Percentiles rank a stretch among this genome's conserved stretches.
Conservation (phyloP, 2,329 filamentous ascomycete genomes). For the Nannizziopsis arthrosporioides region DNA sequence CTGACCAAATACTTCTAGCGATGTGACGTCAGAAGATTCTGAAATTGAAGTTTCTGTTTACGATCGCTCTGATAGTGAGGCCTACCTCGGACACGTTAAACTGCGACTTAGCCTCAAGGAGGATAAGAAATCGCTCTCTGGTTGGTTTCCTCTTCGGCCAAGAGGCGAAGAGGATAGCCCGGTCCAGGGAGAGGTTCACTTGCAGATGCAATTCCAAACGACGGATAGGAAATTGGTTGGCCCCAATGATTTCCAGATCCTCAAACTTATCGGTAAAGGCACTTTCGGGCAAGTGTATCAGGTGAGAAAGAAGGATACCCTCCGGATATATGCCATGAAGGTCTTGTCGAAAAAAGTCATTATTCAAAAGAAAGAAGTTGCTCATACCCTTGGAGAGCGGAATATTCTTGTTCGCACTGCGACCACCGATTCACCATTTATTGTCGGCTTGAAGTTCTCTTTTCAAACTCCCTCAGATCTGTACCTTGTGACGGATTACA, state of each 20-base stretch:
- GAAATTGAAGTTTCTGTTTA: constrained; percentile 90
- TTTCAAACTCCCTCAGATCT: constrained; percentile 96
- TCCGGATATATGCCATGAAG: constrained; percentile 97
- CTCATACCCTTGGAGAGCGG: constrained; percentile 89
- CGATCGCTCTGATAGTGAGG: constrained; percentile 71
- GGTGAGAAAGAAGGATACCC: constrained; percentile 91
- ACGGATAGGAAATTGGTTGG: constrained; percentile 85
- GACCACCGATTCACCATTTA: constrained; percentile 91
- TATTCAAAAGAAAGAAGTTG: constrained; percentile 98
- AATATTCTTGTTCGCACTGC: constrained; percentile 96
- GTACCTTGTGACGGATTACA: constrained; percentile 97
- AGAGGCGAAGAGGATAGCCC: constrained; percentile 68
- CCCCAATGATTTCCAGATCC: constrained; percentile 87
- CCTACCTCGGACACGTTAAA: constrained; percentile 82
- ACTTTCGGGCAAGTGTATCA: constrained; percentile 99
- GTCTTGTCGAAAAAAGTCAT: constrained; percentile 99
- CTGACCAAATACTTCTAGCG: constrained; percentile 45
- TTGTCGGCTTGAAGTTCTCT: constrained; percentile 94
- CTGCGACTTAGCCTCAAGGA: constrained; percentile 60
- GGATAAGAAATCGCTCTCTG: constrained; percentile 59
- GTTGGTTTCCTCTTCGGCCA: constrained; percentile 74
- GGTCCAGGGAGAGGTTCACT: constrained; percentile 74
- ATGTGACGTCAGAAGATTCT: constrained; percentile 84
- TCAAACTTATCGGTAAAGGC: constrained; percentile 93
- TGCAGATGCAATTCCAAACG: constrained; percentile 75